phyloP scores from a whole-genome alignment of 371 early-diverging fungal genomes.

The Syncephalis plumigaleata region DNA sequence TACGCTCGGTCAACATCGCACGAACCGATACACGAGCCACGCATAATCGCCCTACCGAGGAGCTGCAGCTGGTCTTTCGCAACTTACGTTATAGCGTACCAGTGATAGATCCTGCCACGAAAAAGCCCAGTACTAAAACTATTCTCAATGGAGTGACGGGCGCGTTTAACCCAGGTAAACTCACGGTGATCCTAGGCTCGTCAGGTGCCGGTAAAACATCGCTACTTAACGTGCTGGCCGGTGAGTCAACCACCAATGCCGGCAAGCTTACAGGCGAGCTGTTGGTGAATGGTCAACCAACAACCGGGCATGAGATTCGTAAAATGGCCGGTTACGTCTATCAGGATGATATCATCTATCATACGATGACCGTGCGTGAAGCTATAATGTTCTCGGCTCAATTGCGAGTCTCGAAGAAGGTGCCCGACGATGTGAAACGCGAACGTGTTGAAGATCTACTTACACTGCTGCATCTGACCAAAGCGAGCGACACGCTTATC shows the following conservation, averaged over 20 bases:
- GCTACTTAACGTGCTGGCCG: conserved; percentile 51
- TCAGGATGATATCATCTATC: conserved; percentile 73
- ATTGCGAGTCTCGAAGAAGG: conserved; percentile 47
- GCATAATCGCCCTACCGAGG: neutral
- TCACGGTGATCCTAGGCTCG: conserved; percentile 40
- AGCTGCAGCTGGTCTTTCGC: neutral
- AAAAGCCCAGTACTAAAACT: neutral
- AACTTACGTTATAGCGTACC: neutral
- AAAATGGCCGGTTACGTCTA: conserved; percentile 43
- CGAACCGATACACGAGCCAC: too few relatives aligned
- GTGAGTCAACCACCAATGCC: conserved; percentile 21
- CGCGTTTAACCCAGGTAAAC: neutral
- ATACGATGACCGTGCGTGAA: conserved; percentile 69
- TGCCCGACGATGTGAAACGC: conserved; percentile 29
- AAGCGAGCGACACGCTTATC: neutral
- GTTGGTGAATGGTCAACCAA: neutral
- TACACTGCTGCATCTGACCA: conserved; percentile 49
- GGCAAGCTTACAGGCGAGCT: conserved; percentile 30
- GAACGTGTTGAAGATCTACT: conserved; percentile 53
- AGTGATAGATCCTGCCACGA: neutral
- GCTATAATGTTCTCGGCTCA: conserved; percentile 59
- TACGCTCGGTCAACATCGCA: too few relatives aligned
- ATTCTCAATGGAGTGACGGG: neutral
- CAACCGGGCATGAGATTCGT: neutral
- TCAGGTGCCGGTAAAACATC: conserved; percentile 51